These are phyloP conservation scores for Ascochyta clinopodiicola DNA, from an alignment of 2,329 filamentous ascomycete genomes.

Conservation along the genomic window DNA sequence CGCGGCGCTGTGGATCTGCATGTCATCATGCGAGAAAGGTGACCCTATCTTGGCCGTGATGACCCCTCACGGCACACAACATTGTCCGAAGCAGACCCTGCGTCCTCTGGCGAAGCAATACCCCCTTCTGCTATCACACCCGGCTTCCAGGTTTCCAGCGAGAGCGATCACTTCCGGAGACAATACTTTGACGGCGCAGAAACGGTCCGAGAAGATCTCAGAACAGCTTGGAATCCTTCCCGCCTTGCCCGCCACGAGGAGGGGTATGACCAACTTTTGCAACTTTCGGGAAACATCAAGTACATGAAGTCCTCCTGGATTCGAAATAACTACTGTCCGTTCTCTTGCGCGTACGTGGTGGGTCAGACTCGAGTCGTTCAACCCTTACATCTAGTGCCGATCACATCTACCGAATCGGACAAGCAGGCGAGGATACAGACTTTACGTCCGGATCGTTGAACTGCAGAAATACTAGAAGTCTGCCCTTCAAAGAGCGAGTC, in stretches of 20 bases:
- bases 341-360: not conserved
- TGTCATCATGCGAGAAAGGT: conserved; percentile 23
- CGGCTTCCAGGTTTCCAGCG: not conserved
- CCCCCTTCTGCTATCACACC: conserved; percentile 5
- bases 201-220: conserved; percentile 17
- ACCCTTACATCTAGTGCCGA: conserved; percentile 9
- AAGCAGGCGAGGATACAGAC: not conserved
- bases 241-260: conserved; percentile 19
- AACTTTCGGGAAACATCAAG: not conserved
- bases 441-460: not conserved
- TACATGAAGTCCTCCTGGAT: not conserved
- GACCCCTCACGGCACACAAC: conserved; percentile 14
- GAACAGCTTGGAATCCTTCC: conserved; percentile 19
- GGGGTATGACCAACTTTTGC: conserved; percentile 16
- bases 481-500: not conserved
- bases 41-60: conserved; percentile 9
- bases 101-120: conserved; percentile 5
- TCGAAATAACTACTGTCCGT: not conserved
- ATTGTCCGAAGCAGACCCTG: conserved; percentile 4
- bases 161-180: not conserved
- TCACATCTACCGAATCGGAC: conserved; percentile 1
- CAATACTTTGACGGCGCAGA: conserved; percentile 2
- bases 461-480: not conserved
- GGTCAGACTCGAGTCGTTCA: not conserved
- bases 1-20: conserved; percentile 18